Evolutionary conservation across 208 protist species (phyloP), one percentile per base, ranked within the genome.

Genomic region (Acanthamoeba polyphaga): DNA sequence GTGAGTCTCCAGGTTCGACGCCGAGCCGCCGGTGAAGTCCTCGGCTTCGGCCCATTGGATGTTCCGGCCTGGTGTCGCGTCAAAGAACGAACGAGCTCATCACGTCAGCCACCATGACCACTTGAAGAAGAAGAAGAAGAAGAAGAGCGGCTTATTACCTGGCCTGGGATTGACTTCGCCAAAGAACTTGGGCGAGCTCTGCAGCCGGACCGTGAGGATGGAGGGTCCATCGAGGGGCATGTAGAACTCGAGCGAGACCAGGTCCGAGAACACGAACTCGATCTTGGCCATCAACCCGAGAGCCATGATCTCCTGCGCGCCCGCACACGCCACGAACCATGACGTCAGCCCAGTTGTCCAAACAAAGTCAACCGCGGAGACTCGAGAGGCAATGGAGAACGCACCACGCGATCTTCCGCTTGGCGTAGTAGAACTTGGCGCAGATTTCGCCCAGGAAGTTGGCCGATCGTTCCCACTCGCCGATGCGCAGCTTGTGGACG

Each of bases 401-500:
- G 10, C 10, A 78, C 78, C 78, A 87, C 43, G 58, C 78, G 13
- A 87, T 87, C 53, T 87, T 87, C 9, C 53, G 43, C 78, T 87
- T 87, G n/a, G 78, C 9, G 53, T 64, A 87, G 78, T 87, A 87
- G 46, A 87, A 87, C 53, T 87, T 87, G 78, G 78, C 78, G 78
- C 78, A 87, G 19, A 87, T 87, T 24, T 87, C 78, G 27, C 78
- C 78, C 46, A 87, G 78, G 29, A 87, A 87, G 53, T 29, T 53
- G 78, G 78, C 19, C 32, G 43, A 9, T 6, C 53, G 43, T 24
- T 53, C 43, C 78, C 78, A 87, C 43, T 62, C 78, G 78, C 53
- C 78, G 32, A 87, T 27, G 8, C 53, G 78, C 49, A 87, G 27
- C 78, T 62, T 53, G 53, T 34, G 24, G 6, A 62, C 78, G 17